phyloP scores from a whole-genome alignment of 805 yeast genomes.

The Wickerhamomyces chaumierensis region DNA sequence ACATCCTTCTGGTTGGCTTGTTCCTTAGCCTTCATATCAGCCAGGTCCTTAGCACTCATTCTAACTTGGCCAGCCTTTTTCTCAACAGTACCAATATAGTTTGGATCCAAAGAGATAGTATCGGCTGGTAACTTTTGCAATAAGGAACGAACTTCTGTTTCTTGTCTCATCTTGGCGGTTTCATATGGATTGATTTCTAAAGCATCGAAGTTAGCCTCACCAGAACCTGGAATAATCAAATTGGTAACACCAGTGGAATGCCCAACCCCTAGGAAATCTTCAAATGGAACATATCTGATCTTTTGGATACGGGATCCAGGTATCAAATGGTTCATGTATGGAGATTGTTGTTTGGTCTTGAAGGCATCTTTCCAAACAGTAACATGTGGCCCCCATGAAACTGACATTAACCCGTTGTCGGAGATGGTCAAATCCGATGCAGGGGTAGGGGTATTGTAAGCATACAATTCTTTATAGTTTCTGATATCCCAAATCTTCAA shows the following conservation, averaged over 20 bases:
- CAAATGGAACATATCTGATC: constrained; percentile 79
- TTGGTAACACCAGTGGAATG: constrained; percentile 71
- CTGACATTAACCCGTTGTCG: constrained; percentile 76
- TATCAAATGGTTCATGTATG: constrained; percentile 84
- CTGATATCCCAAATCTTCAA: constrained; percentile 92
- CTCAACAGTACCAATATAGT: constrained; percentile 75
- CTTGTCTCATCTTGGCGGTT: constrained; percentile 86
- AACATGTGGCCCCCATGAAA: constrained; percentile 94
- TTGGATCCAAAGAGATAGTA: constrained; percentile 85
- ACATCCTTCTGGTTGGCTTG: constrained; percentile 34
- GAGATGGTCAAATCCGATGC: constrained; percentile 72
- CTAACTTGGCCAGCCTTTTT: constrained; percentile 53
- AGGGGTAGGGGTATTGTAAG: constrained; percentile 65
- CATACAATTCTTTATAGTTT: constrained; percentile 62
- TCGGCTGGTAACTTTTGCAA: constrained; percentile 87
- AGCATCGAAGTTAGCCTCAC: constrained; percentile 96
- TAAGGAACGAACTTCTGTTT: constrained; percentile 76
- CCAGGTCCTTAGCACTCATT: constrained; percentile 47
- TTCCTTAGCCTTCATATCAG: constrained; percentile 26
- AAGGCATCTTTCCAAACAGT: constrained; percentile 88
- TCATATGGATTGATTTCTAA: constrained; percentile 88
- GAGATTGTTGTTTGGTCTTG: constrained; percentile 59
- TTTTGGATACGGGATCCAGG: constrained; percentile 67
- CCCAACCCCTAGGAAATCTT: constrained; percentile 90
- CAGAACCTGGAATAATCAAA: constrained; percentile 90